Percentiles rank a stretch among this genome's conserved stretches.
Conservation (phyloP, 306 rosid genomes). For the Citrullus colocynthis region DNA sequence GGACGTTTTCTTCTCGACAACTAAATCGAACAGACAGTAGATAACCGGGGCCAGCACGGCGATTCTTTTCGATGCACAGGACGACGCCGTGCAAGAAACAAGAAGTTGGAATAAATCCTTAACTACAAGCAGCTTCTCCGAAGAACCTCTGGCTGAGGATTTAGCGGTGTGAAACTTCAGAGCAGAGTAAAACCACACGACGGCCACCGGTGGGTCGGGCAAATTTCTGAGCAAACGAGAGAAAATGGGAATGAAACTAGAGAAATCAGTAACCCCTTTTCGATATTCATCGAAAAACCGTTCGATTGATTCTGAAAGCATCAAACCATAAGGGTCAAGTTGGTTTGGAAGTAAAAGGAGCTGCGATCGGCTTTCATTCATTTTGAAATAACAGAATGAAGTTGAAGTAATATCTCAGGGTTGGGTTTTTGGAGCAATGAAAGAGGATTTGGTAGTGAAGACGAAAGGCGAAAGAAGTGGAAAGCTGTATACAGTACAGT, state of each 20-base stretch:
- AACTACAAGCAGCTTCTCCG: slow-evolving; percentile 7
- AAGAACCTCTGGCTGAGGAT: slow-evolving; percentile 9
- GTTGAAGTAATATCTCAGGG: neutral
- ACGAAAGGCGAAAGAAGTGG: neutral
- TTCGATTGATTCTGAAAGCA: slow-evolving; percentile 48
- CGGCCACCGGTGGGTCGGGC: slow-evolving; percentile 37
- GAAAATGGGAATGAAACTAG: slow-evolving; percentile 36
- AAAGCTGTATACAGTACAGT: neutral
- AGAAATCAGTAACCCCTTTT: slow-evolving; percentile 38
- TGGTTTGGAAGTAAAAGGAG: neutral
- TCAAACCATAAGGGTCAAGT: slow-evolving; percentile 16
- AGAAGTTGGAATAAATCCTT: slow-evolving; percentile 41
- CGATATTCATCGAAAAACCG: slow-evolving; percentile 40
- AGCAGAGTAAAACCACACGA: slow-evolving; percentile 61
- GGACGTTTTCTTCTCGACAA: neutral
- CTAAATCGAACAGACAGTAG: slow-evolving; percentile 20
- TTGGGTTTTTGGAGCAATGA: neutral
- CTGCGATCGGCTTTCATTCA: slow-evolving; percentile 18
- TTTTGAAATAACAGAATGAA: neutral
- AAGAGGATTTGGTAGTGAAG: neutral
- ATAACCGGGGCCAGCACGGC: slow-evolving; percentile 50
- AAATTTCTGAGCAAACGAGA: slow-evolving; percentile 27
- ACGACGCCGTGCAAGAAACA: slow-evolving; percentile 29
- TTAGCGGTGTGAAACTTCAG: slow-evolving; percentile 26
- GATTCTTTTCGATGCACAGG: slow-evolving; percentile 26